phyloP scores from a whole-genome alignment of 2,329 filamentous ascomycete genomes.

The Ceratocystis huliohia region DNA sequence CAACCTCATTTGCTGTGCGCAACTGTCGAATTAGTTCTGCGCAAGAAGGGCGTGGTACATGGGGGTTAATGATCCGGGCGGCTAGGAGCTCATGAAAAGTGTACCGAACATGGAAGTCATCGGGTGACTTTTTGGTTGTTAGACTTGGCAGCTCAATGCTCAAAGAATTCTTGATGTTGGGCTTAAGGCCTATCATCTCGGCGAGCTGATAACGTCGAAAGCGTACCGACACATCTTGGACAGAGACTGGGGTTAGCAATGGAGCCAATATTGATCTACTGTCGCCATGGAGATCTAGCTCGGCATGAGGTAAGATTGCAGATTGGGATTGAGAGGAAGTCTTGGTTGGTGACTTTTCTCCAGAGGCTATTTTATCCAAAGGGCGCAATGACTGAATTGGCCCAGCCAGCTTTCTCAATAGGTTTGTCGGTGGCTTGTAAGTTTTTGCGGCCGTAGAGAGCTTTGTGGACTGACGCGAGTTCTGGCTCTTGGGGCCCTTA shows the following conservation, averaged over 20 bases:
- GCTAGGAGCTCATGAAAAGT: constrained; percentile 16
- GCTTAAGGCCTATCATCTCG: not conserved
- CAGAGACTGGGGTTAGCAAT: not conserved
- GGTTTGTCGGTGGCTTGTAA: not conserved
- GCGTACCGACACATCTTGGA: not conserved
- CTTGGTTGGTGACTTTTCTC: too few relatives aligned
- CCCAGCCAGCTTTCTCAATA: not conserved
- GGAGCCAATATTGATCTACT: too few relatives aligned
- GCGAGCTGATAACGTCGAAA: not conserved
- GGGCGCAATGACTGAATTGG: not conserved
- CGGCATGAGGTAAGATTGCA: not conserved
- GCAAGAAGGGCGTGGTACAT: constrained; percentile 13
- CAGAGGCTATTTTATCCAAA: not conserved
- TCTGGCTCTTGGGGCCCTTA: not conserved
- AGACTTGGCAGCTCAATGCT: not conserved
- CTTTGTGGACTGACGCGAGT: not conserved
- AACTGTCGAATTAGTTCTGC: constrained; percentile 17
- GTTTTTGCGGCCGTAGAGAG: not conserved
- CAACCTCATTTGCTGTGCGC: not conserved
- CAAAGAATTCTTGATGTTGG: not conserved
- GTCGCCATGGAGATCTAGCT: not conserved
- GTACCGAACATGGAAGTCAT: constrained; percentile 12
- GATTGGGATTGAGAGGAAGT: too few relatives aligned
- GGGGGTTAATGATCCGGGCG: not conserved
- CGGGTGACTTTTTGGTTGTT: not conserved